A percentile compares a stretch with the other conserved stretches of the same genome.
These are phyloP conservation scores for Plasmodium coatneyi DNA, from an alignment of 169 alveolate species.

Conservation along the genomic window DNA sequence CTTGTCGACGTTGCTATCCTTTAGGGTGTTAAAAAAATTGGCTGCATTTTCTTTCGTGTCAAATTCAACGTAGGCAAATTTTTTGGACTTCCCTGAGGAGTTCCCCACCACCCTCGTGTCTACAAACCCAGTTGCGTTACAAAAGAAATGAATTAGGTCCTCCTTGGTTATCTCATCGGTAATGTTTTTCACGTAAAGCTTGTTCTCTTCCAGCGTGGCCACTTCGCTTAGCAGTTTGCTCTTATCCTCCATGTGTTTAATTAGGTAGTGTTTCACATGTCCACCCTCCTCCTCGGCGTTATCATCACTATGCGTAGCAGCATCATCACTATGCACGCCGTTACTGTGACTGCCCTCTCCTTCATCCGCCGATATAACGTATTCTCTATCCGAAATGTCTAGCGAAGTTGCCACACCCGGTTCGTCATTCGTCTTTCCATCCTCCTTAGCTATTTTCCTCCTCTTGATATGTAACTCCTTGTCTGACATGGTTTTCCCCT, in stretches of 20 bases:
- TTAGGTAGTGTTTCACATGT: constrained; percentile 9
- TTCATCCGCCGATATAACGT: neutral
- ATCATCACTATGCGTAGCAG: neutral
- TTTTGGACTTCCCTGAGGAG: constrained; percentile 2
- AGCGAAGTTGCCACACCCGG: neutral
- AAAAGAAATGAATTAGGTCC: constrained; percentile 17
- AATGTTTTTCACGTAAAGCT: constrained; percentile 42
- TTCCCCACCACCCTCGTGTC: constrained; percentile 29
- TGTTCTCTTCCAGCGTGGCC: constrained; percentile 23
- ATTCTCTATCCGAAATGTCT: neutral
- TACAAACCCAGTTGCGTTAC: constrained; percentile 22
- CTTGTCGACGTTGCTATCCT: constrained; percentile 28
- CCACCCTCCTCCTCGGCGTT: neutral
- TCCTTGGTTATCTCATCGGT: constrained; percentile 19
- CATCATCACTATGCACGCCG: neutral
- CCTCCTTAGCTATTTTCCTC: neutral
- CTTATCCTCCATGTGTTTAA: constrained; percentile 6
- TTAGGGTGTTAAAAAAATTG: constrained; percentile 28
- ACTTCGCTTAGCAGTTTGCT: constrained; percentile 12
- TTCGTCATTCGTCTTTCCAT: neutral
- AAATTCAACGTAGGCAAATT: constrained; percentile 78
- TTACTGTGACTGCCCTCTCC: neutral
- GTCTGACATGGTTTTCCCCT: neutral
- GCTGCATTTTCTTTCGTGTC: constrained; percentile 76
- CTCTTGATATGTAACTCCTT: neutral